Conservation (phyloP, 2,329 filamentous ascomycete species). For the Fusarium irregulare region DNA sequence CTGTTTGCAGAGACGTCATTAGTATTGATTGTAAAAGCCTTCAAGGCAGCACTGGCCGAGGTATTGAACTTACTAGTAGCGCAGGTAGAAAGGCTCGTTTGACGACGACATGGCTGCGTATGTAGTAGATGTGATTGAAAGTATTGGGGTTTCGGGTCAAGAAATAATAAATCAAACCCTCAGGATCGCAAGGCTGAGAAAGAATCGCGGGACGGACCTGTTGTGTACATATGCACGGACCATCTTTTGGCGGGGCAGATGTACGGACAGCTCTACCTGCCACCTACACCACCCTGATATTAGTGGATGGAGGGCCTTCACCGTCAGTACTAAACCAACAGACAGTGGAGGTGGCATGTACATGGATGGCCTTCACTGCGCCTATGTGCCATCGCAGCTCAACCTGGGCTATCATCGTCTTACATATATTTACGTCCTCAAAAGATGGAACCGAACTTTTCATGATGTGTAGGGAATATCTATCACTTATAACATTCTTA, state of each 20-base stretch:
- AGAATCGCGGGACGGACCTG: conserved; percentile 39
- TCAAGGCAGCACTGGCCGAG: neutral
- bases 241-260: conserved; percentile 39
- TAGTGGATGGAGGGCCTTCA: neutral
- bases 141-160: conserved; percentile 5
- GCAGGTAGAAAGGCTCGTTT: conserved; percentile 90
- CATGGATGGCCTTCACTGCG: neutral
- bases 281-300: neutral
- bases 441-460: neutral
- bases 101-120: conserved; percentile 68
- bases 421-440: neutral
- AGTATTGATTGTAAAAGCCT: conserved; percentile 8
- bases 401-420: neutral
- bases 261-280: conserved; percentile 35
- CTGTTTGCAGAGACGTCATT: conserved; percentile 59
- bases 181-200: conserved; percentile 44
- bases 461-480: neutral
- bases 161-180: conserved; percentile 13
- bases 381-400: too few species aligned
- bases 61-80: conserved; percentile 84
- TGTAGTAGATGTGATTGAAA: neutral
- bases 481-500: neutral
- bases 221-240: conserved; percentile 33
- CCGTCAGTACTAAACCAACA: neutral
- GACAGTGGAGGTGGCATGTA: neutral